phyloP scores from a whole-genome alignment of 257 asterid genomes.

The Nicotiana sylvestris region DNA sequence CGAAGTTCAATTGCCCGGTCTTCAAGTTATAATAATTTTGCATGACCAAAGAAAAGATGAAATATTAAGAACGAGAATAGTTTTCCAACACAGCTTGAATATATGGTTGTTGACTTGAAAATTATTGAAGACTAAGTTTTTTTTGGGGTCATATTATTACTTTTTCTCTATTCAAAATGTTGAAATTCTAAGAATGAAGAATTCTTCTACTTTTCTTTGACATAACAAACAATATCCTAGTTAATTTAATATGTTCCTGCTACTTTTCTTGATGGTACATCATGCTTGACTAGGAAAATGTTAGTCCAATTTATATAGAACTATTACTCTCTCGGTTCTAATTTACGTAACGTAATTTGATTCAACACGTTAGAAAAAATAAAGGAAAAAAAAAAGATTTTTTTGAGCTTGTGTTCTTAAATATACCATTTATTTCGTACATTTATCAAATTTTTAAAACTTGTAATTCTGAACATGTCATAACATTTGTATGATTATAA shows the following conservation, averaged over 20 bases:
- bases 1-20: not conserved
- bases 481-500: too few relatives aligned
- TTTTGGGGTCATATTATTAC: not conserved
- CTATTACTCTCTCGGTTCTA: too few relatives aligned
- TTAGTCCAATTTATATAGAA: too few relatives aligned
- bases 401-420: too few relatives aligned
- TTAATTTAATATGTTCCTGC: not conserved
- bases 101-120: constrained; percentile 9
- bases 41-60: not conserved
- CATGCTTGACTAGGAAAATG: not conserved
- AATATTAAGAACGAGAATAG: not conserved
- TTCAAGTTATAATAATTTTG: not conserved
- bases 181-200: not conserved
- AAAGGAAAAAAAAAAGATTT: too few relatives aligned
- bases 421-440: too few relatives aligned
- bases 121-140: not conserved
- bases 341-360: too few relatives aligned
- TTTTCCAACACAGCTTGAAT: constrained; percentile 5
- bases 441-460: too few relatives aligned
- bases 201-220: too few relatives aligned
- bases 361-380: too few relatives aligned
- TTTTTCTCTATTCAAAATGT: not conserved
- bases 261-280: not conserved
- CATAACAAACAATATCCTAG: not conserved
- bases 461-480: too few relatives aligned